Evolutionary conservation across 805 yeast genomes (phyloP).

Genomic region (Pichia rugopelliculosa): DNA sequence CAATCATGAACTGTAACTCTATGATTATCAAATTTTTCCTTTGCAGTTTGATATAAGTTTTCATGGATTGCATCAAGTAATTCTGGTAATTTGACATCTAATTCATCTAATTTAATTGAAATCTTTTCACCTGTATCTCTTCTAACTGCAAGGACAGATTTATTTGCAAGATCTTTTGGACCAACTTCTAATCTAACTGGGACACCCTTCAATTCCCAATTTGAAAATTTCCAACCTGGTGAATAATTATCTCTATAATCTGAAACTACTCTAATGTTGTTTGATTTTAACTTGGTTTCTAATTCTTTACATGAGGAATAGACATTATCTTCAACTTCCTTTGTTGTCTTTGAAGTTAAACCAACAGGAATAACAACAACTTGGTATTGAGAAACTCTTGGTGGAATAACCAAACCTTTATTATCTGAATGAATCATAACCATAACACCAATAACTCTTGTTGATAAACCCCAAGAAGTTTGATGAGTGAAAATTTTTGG

Average conservation of each 20-base stretch:
- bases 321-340: constrained; percentile 65
- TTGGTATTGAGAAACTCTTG: constrained; percentile 90
- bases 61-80: constrained; percentile 76
- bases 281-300: constrained; percentile 50
- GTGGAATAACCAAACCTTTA: constrained; percentile 97
- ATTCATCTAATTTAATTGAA: constrained; percentile 54
- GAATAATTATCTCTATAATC: constrained; percentile 93
- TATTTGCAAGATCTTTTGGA: constrained; percentile 83
- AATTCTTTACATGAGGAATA: constrained; percentile 62
- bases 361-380: constrained; percentile 94
- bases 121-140: constrained; percentile 82
- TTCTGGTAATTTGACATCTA: constrained; percentile 62
- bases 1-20: constrained; percentile 75
- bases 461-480: constrained; percentile 98
- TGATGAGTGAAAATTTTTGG: constrained; percentile 88
- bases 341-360: constrained; percentile 75
- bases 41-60: constrained; percentile 70
- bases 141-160: constrained; percentile 81
- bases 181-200: constrained; percentile 94
- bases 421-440: constrained; percentile 98
- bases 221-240: constrained; percentile 98
- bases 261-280: constrained; percentile 68
- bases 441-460: constrained; percentile 99
- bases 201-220: constrained; percentile 93
- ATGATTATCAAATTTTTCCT: constrained; percentile 75